Base-by-base conservation (phyloP, 192 early-diverging fungal species). In the Kappamyces sp. region DNA sequence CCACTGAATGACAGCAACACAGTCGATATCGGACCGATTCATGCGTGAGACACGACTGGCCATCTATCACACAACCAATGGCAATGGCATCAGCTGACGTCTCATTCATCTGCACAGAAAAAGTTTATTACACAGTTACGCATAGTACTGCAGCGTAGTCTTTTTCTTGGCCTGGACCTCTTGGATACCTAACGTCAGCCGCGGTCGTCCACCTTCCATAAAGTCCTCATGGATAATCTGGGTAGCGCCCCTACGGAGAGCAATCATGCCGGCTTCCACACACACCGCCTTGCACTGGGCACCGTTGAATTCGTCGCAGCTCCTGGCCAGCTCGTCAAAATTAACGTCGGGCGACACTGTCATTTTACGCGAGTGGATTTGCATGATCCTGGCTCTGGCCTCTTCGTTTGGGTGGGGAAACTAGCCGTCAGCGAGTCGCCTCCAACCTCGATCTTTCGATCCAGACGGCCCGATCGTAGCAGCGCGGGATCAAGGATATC, bases 101-200 rank as follows among this genome's bases (percentile, higher is more conserved):
- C 23, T 23, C 23, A 23, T 23, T 23, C 23, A 23, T 23, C 23
- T 23, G 23, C 23, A 23, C 23, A 23, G 23, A 23, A 23, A 23
- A 23, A 23, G 23, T 23, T 23, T 23, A 12, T 51, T 13, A 49
- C 8, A 50, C 23, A 9, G 10, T 61, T 36, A 63, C 3, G 62
- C 62, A 34, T 63, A 63, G 62, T 63, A 63, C 61, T 66, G 59
- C 49, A 98, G 73, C 58, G 91, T 87, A 23, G 90, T 96, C 84
- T 96, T 96, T 85, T 98, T 98, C 88, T 94, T 95, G 46, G 95
- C 95, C 74, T 96, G 91, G 32, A 98, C 95, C 72, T 98, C 95
- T 61, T 93, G 87, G 59, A 96, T 96, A 48, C 88, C 90, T 77
- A 72, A 63, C 9, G n/a, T 12, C 3, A n/a, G 40, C 33, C 5